Conservation (phyloP, 768 basidiomycete genomes). For the Rhodotorula toruloides region DNA sequence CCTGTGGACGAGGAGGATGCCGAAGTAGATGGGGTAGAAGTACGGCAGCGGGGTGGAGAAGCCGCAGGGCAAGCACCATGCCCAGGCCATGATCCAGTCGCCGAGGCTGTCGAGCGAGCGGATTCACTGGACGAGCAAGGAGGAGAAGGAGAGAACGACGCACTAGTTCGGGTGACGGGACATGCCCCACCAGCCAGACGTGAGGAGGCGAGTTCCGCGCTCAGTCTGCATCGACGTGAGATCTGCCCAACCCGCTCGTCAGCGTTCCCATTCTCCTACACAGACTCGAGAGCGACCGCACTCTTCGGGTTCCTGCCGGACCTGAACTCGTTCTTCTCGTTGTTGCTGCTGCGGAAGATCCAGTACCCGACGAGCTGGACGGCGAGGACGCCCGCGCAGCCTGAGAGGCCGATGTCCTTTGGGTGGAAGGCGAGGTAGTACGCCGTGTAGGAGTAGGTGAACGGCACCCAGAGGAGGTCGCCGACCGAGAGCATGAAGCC, state of each 20-base stretch:
- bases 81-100: conserved; percentile 70
- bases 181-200: conserved; percentile 94
- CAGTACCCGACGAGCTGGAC: conserved; percentile 73
- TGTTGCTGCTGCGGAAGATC: conserved; percentile 82
- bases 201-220: conserved; percentile 82
- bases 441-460: conserved; percentile 87
- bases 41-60: conserved; percentile 90
- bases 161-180: conserved; percentile 87
- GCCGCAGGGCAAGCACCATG: conserved; percentile 90
- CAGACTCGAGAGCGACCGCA: conserved; percentile 46
- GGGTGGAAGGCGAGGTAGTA: conserved; percentile 89
- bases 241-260: conserved; percentile 56
- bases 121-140: not conserved
- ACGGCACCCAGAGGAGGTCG: conserved; percentile 88
- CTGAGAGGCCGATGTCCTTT: conserved; percentile 64
- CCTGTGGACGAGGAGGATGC: conserved; percentile 80
- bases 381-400: conserved; percentile 57
- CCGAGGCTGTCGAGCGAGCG: conserved; percentile 28
- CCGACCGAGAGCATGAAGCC: conserved; percentile 97
- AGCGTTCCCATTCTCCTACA: not conserved
- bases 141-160: conserved; percentile 52
- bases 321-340: conserved; percentile 92
- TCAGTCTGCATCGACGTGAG: conserved; percentile 72
- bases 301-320: conserved; percentile 92
- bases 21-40: conserved; percentile 87